Conservation (phyloP, 331 rosid genomes). For the Malus hybrid region DNA sequence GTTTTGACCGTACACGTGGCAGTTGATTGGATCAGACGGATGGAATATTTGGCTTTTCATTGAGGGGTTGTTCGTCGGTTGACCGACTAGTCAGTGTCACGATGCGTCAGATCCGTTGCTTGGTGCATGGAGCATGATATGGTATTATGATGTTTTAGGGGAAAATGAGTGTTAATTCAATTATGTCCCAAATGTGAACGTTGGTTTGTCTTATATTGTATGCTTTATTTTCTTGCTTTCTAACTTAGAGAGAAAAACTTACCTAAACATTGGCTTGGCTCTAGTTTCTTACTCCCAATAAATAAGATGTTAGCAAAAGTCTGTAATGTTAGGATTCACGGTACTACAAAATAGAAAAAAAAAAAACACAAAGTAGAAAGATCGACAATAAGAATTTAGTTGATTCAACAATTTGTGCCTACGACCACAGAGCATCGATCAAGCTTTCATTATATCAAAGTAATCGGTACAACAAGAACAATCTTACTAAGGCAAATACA, state of each 20-base stretch:
- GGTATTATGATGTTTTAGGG: constrained; percentile 4
- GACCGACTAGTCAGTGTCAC: constrained; percentile 15
- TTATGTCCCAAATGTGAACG: background rate
- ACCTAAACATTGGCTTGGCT: background rate
- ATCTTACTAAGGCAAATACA: no score
- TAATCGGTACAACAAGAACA: no score
- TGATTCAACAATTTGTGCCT: no score
- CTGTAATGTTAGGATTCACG: no score
- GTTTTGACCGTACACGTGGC: constrained; percentile 27
- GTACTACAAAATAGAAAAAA: no score
- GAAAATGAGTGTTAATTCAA: background rate
- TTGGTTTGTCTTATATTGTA: background rate
- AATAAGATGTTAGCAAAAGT: no score
- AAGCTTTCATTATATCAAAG: no score
- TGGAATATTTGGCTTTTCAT: background rate
- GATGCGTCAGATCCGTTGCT: background rate
- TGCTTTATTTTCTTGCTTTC: background rate
- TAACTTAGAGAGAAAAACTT: background rate
- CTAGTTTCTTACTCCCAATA: no score
- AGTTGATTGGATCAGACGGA: background rate
- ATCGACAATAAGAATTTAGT: no score
- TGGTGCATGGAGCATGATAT: background rate
- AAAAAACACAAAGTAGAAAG: no score
- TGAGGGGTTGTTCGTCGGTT: background rate
- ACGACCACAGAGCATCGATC: no score